phyloP scores from a whole-genome alignment of 148 eudicot genomes.

The Diospyros kaki region DNA sequence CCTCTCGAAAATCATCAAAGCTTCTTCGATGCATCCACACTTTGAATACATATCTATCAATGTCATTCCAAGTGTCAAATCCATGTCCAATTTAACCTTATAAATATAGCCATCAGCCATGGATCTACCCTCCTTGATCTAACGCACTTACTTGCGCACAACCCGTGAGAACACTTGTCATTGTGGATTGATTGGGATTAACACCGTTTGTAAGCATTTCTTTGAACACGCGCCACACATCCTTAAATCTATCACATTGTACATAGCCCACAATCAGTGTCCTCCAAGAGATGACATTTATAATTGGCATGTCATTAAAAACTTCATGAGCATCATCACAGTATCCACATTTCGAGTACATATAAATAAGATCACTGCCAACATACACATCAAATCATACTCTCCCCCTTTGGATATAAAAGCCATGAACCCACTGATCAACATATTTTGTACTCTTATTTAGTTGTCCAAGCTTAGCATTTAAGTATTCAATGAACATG shows the following conservation, averaged over 20 bases:
- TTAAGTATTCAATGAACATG: no score
- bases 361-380: constrained; percentile 23
- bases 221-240: constrained; percentile 17
- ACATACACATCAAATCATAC: constrained; percentile 18
- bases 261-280: constrained; percentile 16
- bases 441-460: no score
- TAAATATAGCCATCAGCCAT: constrained; percentile 11
- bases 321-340: no score
- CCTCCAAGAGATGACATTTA: constrained; percentile 23
- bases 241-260: constrained; percentile 16
- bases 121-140: constrained; percentile 21
- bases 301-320: constrained; percentile 15
- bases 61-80: constrained; percentile 18
- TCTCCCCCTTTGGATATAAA: constrained; percentile 23
- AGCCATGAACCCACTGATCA: constrained; percentile 33
- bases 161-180: constrained; percentile 22
- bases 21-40: constrained; percentile 25
- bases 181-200: constrained; percentile 16
- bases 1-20: constrained; percentile 12
- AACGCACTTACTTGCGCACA: constrained; percentile 25
- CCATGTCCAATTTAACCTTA: neutral
- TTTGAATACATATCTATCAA: constrained; percentile 27
- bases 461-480: no score
- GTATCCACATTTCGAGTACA: constrained; percentile 23
- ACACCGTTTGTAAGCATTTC: constrained; percentile 17